Evolutionary conservation across 1,284 basidiomycete genomes (phyloP), one percentile per base, ranked within the genome.

Genomic region (Spongispora temasekensis): DNA sequence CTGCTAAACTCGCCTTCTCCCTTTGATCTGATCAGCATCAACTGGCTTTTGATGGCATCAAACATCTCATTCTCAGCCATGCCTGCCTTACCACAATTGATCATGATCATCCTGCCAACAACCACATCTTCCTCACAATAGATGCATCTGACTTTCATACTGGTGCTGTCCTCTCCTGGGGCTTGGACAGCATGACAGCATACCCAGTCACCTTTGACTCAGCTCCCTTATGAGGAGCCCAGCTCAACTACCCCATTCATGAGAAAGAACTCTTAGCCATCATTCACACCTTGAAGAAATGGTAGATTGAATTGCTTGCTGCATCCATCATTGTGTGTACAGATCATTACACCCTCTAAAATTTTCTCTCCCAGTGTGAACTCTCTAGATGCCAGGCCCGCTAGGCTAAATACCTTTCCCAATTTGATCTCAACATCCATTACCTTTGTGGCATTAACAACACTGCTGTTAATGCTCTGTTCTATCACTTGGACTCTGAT

Each of bases 41-140:
- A 10, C 2, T 0, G 1, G 78, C 78, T 0, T 82, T 83, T 53
- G 63, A 79, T 0, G 63, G 61, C 0, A 78, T 83, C 42, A 82
- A 82, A 55, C 0, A 13, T 0, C 60, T 81, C 74, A 71, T 61
- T 62, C 75, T 13, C 76, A 75, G 0, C 34, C 46, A 27, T 0
- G 1, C 8, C 1, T 59, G 58, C 19, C 53, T 59, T 0, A 55
- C 34, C 1, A 68, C 65, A 0, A 63, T 65, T 27, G 64, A 78
- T 55, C 76, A 80, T 46, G 58, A 75, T 0, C 62, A 59, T 1
- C 53, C 28, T 1, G 46, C 28, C 23, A 2, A 10, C 7, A 46
- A 46, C 9, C 2, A 23, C 0, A 46, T 46, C 12, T 46, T 46
- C 15, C 8, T 46, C 1, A 25, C 10, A 1, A 25, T 21, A 1